Evolutionary conservation across 192 early-diverging fungal genomes (phyloP).

Genomic region (Radiomyces spectabilis): DNA sequence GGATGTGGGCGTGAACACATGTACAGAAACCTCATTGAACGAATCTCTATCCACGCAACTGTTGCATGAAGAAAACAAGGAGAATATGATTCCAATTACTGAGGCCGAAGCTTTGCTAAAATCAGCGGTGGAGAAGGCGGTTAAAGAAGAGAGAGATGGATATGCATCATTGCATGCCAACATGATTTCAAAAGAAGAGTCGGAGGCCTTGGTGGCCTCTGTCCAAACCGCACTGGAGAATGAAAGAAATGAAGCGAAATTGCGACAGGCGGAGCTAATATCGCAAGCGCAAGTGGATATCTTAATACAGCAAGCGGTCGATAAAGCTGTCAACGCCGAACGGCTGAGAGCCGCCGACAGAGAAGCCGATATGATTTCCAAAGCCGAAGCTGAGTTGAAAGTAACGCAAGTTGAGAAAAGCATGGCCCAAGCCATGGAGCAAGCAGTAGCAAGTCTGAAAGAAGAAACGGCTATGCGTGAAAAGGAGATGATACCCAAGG

Average conservation of each 20-base stretch:
- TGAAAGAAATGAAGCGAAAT: too few relatives aligned
- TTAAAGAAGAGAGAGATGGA: neutral
- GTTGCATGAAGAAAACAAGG: neutral
- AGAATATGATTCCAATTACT: neutral
- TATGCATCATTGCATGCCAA: neutral
- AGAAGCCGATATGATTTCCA: too few relatives aligned
- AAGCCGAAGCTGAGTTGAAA: too few relatives aligned
- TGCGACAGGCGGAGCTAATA: too few relatives aligned
- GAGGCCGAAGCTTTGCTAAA: neutral
- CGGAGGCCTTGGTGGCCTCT: neutral
- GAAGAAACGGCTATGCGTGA: neutral
- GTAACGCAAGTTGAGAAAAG: neutral
- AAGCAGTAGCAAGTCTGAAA: neutral
- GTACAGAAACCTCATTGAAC: neutral
- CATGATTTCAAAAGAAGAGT: conserved; percentile 1
- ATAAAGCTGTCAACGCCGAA: conserved; percentile 1
- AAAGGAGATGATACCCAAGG: too few relatives aligned
- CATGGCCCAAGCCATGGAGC: neutral
- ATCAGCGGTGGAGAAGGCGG: neutral
- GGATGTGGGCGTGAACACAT: conserved; percentile 12
- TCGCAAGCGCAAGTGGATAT: too few relatives aligned
- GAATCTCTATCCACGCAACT: neutral
- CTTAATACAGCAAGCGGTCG: too few relatives aligned
- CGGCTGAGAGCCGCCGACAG: neutral
- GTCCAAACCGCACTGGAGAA: too few relatives aligned